These are phyloP conservation scores for Dothideomycetes sp. DNA, from an alignment of 2,329 filamentous ascomycete species.

Conservation along the genomic window DNA sequence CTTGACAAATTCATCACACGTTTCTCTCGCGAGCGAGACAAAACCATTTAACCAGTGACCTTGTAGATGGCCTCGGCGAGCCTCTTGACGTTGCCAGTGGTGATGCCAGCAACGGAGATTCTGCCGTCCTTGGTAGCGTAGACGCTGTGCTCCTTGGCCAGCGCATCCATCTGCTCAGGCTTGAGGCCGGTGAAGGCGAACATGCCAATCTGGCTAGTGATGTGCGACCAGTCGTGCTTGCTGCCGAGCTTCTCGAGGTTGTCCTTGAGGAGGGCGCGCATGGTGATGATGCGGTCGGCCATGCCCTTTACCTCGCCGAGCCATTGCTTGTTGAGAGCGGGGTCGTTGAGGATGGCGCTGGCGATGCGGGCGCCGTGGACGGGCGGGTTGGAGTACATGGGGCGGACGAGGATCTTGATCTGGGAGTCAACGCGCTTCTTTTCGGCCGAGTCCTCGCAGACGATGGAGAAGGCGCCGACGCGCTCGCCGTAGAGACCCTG, in stretches of 20 bases:
- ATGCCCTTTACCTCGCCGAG: conserved; percentile 93
- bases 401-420: conserved; percentile 95
- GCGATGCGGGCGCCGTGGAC: conserved; percentile 94
- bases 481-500: conserved; percentile 96
- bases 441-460: conserved; percentile 75
- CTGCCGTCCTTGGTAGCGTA: conserved; percentile 91
- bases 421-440: conserved; percentile 94
- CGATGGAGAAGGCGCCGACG: conserved; percentile 90
- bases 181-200: conserved; percentile 95
- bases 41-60: conserved; percentile 54
- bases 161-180: conserved; percentile 77
- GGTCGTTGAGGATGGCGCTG: conserved; percentile 78
- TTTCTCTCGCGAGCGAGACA: too few species aligned
- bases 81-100: conserved; percentile 64
- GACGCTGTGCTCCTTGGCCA: conserved; percentile 93
- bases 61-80: conserved; percentile 78
- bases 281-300: conserved; percentile 98
- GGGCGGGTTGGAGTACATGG: conserved; percentile 96
- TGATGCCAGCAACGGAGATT: conserved; percentile 80
- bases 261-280: conserved; percentile 87
- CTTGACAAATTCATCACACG: too few species aligned
- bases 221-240: conserved; percentile 98
- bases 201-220: conserved; percentile 98
- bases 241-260: conserved; percentile 92
- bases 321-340: conserved; percentile 84